phyloP scores from a whole-genome alignment of 768 basidiomycete species.

The Filobasidium floriforme region DNA sequence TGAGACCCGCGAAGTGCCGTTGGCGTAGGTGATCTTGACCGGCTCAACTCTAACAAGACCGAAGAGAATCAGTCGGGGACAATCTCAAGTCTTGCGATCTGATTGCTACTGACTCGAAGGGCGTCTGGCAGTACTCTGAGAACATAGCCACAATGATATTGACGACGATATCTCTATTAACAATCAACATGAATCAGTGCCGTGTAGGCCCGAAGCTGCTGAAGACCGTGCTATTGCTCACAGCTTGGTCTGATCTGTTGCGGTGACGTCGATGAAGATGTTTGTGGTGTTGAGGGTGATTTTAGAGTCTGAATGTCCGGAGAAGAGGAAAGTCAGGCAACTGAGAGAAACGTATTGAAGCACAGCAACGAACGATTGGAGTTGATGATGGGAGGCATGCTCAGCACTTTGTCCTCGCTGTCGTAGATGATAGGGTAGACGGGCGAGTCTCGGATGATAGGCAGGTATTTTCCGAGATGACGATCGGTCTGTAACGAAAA shows the following conservation, averaged over 20 bases:
- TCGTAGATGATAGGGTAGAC: conserved; percentile 99
- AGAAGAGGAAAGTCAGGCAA: conserved; percentile 80
- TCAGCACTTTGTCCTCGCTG: conserved; percentile 71
- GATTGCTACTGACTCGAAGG: conserved; percentile 66
- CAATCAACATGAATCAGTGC: not conserved
- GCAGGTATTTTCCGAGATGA: conserved; percentile 79
- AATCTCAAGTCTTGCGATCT: not conserved
- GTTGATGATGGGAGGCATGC: conserved; percentile 82
- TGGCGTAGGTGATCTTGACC: conserved; percentile 70
- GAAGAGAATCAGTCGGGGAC: no score
- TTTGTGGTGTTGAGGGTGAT: conserved; percentile 88
- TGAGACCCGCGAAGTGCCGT: conserved; percentile 65
- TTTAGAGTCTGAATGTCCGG: conserved; percentile 59
- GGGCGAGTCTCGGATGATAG: conserved; percentile 86
- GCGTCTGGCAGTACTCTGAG: conserved; percentile 85
- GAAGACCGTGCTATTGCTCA: conserved; percentile 7
- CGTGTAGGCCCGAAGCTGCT: not conserved
- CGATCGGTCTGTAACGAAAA: conserved; percentile 64
- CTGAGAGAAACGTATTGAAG: conserved; percentile 51
- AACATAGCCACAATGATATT: conserved; percentile 98
- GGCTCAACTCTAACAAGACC: conserved; percentile 70
- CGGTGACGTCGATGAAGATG: conserved; percentile 93
- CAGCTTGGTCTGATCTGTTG: conserved; percentile 92
- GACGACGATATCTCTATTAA: conserved; percentile 64
- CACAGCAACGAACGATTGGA: conserved; percentile 37